Evolutionary conservation across 768 basidiomycete species (phyloP).

Genomic region (Coprinopsis marcescibilis): DNA sequence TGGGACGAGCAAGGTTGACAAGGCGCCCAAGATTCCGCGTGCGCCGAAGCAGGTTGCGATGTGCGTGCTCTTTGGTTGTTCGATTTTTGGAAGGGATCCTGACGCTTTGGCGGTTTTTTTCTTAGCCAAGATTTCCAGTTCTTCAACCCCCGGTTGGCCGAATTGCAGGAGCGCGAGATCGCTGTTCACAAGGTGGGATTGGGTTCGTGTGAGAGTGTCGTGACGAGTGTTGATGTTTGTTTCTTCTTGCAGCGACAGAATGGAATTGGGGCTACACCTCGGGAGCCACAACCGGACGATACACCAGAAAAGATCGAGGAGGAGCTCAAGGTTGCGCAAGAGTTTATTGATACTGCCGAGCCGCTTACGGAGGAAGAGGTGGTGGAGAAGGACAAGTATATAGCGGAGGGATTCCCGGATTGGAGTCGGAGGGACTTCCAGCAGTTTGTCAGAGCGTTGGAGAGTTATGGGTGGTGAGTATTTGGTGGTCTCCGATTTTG

Average conservation of each 20-base stretch:
- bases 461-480: slow-evolving; percentile 70
- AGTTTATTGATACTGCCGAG: slow-evolving; percentile 86
- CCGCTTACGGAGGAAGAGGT: slow-evolving; percentile 87
- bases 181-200: slow-evolving; percentile 68
- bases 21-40: slow-evolving; percentile 75
- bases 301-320: slow-evolving; percentile 81
- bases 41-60: slow-evolving; percentile 85
- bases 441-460: slow-evolving; percentile 69
- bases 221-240: not conserved
- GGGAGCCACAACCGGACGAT: slow-evolving; percentile 67
- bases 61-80: slow-evolving; percentile 36
- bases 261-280: slow-evolving; percentile 55
- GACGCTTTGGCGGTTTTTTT: not conserved
- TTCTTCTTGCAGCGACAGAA: slow-evolving; percentile 45
- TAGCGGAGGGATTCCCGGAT: slow-evolving; percentile 74
- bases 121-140: slow-evolving; percentile 94
- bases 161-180: slow-evolving; percentile 82
- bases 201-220: not conserved
- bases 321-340: slow-evolving; percentile 74
- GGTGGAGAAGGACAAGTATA: slow-evolving; percentile 72
- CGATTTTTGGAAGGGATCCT: slow-evolving; percentile 9
- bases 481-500: not conserved
- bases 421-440: slow-evolving; percentile 96
- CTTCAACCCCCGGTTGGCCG: slow-evolving; percentile 75
- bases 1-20: slow-evolving; percentile 72